These are phyloP conservation scores for Tolypocladium paradoxum DNA, from an alignment of 2,329 filamentous ascomycete species.

Conservation along the genomic window DNA sequence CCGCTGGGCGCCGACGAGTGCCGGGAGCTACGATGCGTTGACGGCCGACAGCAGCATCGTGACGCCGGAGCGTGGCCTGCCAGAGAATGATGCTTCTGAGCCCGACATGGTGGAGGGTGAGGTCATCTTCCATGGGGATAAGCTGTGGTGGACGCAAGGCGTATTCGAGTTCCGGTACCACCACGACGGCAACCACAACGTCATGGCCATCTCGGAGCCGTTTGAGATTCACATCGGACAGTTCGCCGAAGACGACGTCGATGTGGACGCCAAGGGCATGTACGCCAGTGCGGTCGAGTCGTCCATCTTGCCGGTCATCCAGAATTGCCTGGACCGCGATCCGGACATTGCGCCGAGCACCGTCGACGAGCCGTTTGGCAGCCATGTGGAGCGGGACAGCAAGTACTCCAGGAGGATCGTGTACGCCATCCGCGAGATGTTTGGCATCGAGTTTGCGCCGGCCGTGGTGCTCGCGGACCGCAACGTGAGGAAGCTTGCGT, in stretches of 20 bases:
- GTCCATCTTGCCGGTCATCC: constrained; percentile 69
- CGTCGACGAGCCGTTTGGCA: constrained; percentile 73
- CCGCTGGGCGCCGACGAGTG: constrained; percentile 76
- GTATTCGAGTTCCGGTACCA: constrained; percentile 97
- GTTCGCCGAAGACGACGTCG: constrained; percentile 66
- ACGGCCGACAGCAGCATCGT: constrained; percentile 69
- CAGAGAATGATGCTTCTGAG: constrained; percentile 39
- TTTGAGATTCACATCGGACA: constrained; percentile 81
- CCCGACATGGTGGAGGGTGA: constrained; percentile 62
- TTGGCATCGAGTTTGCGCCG: constrained; percentile 89
- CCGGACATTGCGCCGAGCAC: constrained; percentile 79
- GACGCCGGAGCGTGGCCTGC: constrained; percentile 50
- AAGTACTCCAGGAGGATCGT: constrained; percentile 87
- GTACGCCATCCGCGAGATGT: constrained; percentile 92
- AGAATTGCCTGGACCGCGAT: constrained; percentile 87
- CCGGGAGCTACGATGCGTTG: constrained; percentile 63
- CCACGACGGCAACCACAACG: constrained; percentile 82
- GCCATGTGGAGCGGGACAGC: constrained; percentile 71
- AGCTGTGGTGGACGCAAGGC: constrained; percentile 93
- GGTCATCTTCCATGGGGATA: constrained; percentile 81
- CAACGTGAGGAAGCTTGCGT: constrained; percentile 79
- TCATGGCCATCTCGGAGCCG: constrained; percentile 86
- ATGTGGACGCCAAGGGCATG: constrained; percentile 45
- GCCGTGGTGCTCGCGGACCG: constrained; percentile 89
- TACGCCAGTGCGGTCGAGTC: constrained; percentile 63